phyloP scores from a whole-genome alignment of 306 rosid species.

The Castanea mollissima region DNA sequence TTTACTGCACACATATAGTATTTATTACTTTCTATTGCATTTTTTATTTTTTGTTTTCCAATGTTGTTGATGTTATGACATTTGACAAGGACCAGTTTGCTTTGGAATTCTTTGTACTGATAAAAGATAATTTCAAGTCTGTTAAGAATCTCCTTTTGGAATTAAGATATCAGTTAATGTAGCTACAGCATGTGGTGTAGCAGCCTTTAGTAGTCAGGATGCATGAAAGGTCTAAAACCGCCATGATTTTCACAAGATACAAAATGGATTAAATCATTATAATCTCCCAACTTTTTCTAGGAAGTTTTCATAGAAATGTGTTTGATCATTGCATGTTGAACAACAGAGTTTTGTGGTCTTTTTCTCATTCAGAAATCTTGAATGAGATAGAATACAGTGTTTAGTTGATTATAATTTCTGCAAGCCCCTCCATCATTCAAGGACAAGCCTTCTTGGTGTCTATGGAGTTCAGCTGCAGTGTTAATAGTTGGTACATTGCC shows the following conservation, averaged over 20 bases:
- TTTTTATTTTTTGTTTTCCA: slow-evolving; percentile 4
- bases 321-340: not conserved
- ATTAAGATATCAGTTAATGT: not conserved
- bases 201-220: not conserved
- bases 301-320: not conserved
- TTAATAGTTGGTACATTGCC: not conserved
- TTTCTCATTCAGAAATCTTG: not conserved
- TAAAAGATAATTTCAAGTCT: not conserved
- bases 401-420: not conserved
- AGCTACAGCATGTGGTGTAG: not conserved
- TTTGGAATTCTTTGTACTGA: not conserved
- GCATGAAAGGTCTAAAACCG: not conserved
- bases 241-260: not conserved
- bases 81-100: slow-evolving; percentile 10
- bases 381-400: not conserved
- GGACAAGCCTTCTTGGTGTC: not conserved
- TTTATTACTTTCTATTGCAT: not conserved
- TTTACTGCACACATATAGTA: slow-evolving; percentile 1
- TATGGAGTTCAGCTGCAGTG: not conserved
- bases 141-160: not conserved
- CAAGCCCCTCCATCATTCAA: not conserved
- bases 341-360: not conserved
- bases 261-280: not conserved
- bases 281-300: not conserved
- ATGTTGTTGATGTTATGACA: slow-evolving; percentile 7